Conservation (phyloP, 140 eudicot species). For the Erigeron philadelphicus region DNA sequence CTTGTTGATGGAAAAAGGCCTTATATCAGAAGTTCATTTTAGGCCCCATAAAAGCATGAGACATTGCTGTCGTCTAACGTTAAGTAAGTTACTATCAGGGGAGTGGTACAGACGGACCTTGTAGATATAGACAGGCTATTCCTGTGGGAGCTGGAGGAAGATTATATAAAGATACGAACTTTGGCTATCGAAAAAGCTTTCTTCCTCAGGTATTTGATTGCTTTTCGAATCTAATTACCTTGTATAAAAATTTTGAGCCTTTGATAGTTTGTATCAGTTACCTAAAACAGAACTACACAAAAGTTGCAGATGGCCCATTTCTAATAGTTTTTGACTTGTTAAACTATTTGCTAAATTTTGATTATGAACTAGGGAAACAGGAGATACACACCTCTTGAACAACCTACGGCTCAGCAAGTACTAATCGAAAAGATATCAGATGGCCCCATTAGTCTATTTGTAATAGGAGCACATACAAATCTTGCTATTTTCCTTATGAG, state of each 20-base stretch:
- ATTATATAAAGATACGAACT: constrained; percentile 62
- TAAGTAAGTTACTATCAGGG: constrained; percentile 36
- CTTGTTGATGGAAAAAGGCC: no score
- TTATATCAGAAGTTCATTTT: no score
- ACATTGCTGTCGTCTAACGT: neutral
- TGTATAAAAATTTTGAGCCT: no score
- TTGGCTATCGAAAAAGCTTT: constrained; percentile 65
- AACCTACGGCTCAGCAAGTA: constrained; percentile 75
- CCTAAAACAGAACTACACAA: no score
- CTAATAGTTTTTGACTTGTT: constrained; percentile 4
- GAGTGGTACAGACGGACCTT: constrained; percentile 63
- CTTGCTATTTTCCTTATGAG: constrained; percentile 64
- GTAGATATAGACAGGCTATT: constrained; percentile 82
- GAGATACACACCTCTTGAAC: constrained; percentile 59
- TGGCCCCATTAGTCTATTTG: constrained; percentile 55
- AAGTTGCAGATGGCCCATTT: neutral
- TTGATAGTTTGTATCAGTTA: no score
- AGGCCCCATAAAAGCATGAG: no score
- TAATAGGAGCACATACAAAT: constrained; percentile 61
- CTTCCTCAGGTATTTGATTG: constrained; percentile 60
- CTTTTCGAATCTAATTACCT: neutral
- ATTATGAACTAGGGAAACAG: constrained; percentile 54
- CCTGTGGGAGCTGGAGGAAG: constrained; percentile 73
- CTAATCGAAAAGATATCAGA: constrained; percentile 56
- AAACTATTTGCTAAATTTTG: constrained; percentile 19